A percentile compares a stretch with the other conserved stretches of the same genome.
Evolutionary conservation across 106 monocot species (phyloP).

Genomic region (Dioscorea alata): DNA sequence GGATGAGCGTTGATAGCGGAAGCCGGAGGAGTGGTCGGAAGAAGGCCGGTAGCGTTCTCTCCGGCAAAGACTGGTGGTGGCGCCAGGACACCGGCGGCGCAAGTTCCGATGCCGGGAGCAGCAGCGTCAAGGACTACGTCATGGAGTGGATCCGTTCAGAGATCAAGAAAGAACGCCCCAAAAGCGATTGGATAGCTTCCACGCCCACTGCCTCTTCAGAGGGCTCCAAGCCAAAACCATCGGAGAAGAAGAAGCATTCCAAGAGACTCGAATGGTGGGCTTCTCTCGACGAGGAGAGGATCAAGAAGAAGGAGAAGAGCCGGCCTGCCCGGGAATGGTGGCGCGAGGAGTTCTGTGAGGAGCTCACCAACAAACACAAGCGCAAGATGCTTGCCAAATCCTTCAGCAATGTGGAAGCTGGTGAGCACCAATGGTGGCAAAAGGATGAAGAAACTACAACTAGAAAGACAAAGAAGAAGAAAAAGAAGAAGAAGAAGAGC

Average conservation of each 20-base stretch:
- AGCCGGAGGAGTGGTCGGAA: conserved; percentile 12
- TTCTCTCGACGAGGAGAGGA: conserved; percentile 35
- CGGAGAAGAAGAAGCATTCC: conserved; percentile 33
- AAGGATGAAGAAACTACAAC: conserved; percentile 27
- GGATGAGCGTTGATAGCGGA: conserved; percentile 42
- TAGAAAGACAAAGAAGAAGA: conserved; percentile 12
- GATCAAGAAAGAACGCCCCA: conserved; percentile 80
- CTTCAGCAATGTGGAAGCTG: conserved; percentile 12
- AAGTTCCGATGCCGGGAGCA: conserved; percentile 4
- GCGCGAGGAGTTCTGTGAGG: conserved; percentile 88
- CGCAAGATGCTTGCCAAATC: conserved; percentile 23
- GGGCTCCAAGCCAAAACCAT: conserved; percentile 23
- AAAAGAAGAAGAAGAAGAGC: conserved; percentile 5
- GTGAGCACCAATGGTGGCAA: conserved; percentile 54
- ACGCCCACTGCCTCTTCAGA: conserved; percentile 6
- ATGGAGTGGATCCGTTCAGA: conserved; percentile 98
- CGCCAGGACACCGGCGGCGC: conserved; percentile 9
- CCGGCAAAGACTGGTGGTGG: conserved; percentile 5
- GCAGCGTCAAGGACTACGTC: conserved; percentile 71
- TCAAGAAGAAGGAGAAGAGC: conserved; percentile 44
- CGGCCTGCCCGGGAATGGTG: conserved; percentile 75
- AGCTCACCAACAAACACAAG: conserved; percentile 69
- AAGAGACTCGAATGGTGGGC: conserved; percentile 53
- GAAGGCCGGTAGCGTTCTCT: not conserved
- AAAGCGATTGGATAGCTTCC: conserved; percentile 32